Evolutionary conservation across 345 rosid species (phyloP).

Genomic region (Populus tremula): DNA sequence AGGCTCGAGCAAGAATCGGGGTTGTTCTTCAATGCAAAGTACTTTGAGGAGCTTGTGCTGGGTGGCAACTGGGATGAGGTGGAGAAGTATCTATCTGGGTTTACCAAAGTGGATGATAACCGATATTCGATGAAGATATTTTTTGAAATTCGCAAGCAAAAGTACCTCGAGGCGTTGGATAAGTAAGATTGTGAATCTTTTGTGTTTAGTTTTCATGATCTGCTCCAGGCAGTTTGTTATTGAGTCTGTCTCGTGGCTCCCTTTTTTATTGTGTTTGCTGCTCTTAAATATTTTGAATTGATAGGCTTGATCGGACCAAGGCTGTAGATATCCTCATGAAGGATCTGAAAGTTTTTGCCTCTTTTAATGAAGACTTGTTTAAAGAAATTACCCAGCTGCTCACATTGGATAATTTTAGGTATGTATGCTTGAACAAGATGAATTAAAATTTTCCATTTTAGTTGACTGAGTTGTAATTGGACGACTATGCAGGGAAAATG

Average conservation of each 20-base stretch:
- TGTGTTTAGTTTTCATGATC: neutral
- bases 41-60: slow-evolving; percentile 39
- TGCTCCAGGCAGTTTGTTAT: neutral
- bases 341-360: slow-evolving; percentile 41
- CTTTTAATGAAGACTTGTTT: slow-evolving; percentile 35
- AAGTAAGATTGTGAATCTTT: slow-evolving; percentile 24
- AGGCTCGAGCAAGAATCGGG: slow-evolving; percentile 49
- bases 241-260: neutral
- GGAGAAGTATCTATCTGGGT: slow-evolving; percentile 40
- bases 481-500: slow-evolving; percentile 19
- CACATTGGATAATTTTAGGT: slow-evolving; percentile 43
- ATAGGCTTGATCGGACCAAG: slow-evolving; percentile 31
- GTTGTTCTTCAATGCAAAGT: slow-evolving; percentile 31
- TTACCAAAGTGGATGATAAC: slow-evolving; percentile 38
- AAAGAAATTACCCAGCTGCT: slow-evolving; percentile 41
- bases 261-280: neutral
- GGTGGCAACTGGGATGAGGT: slow-evolving; percentile 42
- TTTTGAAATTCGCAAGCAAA: slow-evolving; percentile 47
- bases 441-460: neutral
- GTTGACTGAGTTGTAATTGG: neutral
- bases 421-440: neutral
- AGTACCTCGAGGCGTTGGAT: slow-evolving; percentile 45
- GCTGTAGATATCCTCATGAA: slow-evolving; percentile 40
- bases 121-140: slow-evolving; percentile 39
- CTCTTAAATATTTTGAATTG: slow-evolving; percentile 3